Base-by-base conservation (phyloP, 306 rosid genomes). In the Rosa chinensis region DNA sequence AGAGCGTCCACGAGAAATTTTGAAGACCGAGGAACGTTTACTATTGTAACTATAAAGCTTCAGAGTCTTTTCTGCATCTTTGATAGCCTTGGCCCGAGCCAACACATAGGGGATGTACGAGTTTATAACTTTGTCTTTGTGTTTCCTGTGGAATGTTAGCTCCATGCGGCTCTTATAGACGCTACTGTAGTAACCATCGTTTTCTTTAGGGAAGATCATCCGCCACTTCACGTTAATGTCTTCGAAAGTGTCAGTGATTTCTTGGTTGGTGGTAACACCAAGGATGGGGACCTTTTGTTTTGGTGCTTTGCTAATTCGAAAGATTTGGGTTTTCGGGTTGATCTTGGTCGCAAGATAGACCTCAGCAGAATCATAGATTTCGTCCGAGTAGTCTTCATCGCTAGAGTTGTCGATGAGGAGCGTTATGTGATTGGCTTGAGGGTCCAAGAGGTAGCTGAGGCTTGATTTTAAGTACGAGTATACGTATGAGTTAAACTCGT, bases 31-130 rank as follows among this genome's bases (percentile, higher is more conserved):
- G 37, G 37, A 49, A 49, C 55, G 55, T 49, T n/a, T 56, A 9
- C 63, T 8, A 21, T 21, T 7, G 44, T 17, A 21, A 71, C 62
- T 82, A 43, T 72, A 82, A n/a, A 82, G 73, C 78, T 82, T 85
- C 25, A 79, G 58, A 13, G 48, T 64, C 66, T 21, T 85, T 7
- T 79, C 58, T 10, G 77, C 67, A 9, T 59, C 75, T 23, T 28
- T 72, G 1, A 82, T 82, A 3, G 76, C 50, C 6, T 64, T 37
- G 9, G 86, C 88, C 68, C 43, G 53, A 32, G 52, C 66, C 28
- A 79, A 37, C 8, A 85, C 74, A 42, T 79, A 23, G 0, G 86
- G 86, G 17, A 85, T 42, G 64, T 85, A 85, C 11, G 74, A 72
- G 47, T 20, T 47, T 48, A 85, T 18, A 1, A 82, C 81, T 21